These are phyloP conservation scores for Diplosphaera chodatii DNA, from an alignment of 139 green algal species.

Conservation along the genomic window DNA sequence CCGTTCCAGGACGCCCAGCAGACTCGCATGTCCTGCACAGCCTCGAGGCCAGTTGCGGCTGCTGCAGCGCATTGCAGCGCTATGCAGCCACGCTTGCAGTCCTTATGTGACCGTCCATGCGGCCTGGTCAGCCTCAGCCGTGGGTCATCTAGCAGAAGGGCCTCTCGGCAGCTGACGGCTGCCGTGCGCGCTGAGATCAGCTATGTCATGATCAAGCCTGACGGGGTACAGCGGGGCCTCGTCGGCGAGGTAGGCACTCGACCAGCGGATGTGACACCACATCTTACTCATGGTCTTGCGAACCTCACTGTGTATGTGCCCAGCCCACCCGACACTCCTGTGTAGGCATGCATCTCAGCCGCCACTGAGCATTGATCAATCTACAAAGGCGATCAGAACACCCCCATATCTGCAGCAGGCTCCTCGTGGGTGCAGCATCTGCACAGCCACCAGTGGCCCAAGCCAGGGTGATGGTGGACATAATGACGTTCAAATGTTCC, in stretches of 20 bases:
- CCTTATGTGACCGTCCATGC: background rate
- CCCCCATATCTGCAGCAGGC: no score
- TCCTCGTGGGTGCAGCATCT: no score
- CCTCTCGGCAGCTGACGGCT: background rate
- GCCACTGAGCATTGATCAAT: no score
- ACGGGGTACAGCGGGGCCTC: slow-evolving; percentile 56
- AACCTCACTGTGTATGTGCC: no score
- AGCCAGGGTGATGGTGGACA: no score
- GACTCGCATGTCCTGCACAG: background rate
- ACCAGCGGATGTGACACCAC: no score
- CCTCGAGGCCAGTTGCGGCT: background rate
- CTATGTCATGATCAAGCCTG: slow-evolving; percentile 62
- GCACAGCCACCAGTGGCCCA: no score
- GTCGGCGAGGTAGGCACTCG: slow-evolving; percentile 64
- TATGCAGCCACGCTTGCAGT: background rate
- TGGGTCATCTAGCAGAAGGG: background rate
- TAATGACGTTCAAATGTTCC: no score
- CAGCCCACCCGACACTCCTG: no score
- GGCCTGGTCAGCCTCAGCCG: slow-evolving; percentile 2
- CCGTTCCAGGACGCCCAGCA: background rate
- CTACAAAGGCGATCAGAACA: no score
- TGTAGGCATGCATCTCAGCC: no score
- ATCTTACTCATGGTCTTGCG: no score
- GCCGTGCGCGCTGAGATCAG: slow-evolving; percentile 24
- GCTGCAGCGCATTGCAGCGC: background rate